Evolutionary conservation across 83 land plant species (phyloP), one percentile per base, ranked within the genome.

Genomic region (Isoetes engelmannii): DNA sequence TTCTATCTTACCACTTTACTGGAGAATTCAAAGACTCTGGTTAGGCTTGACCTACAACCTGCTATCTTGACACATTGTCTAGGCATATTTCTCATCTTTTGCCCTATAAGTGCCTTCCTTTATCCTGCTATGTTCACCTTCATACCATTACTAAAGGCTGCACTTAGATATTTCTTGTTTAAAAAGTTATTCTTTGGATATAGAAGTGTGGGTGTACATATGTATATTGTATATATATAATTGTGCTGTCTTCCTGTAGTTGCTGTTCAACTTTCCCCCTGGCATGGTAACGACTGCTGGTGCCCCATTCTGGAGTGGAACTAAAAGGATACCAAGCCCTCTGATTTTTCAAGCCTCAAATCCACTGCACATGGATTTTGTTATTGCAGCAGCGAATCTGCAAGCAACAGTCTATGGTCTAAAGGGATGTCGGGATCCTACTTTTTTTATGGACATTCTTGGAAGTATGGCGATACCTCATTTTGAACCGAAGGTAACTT

Each of bases 331-430:
- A 28, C 84, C 84, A 46, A 69, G 72, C 44, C 76, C 84, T 37
- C 8, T 82, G 10, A 63, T 56, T 7, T 82, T 82, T 64, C 72
- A 82, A 69, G 63, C 72, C 41, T 19, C 59, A 44, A 72, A 79
- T 45, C 61, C 79, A 18, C 48, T 82, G 53, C 84, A 82, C 20
- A 65, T 81, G 46, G 79, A 79, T 48, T 82, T 82, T 58, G 75
- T 82, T 46, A 63, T 82, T 76, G 84, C 84, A 47, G 84, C 84
- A 4, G 68, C 84, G 57, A 82, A 82, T 68, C 72, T 82, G 46
- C 84, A 82, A 63, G 84, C 84, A 44, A 82, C 84, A 54, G 83
- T 82, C 41, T 82, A 82, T 75, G 84, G 84, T 13, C 75, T 82
- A 43, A 79, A 75, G 62, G 84, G 84, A 48, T 82, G 84, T 69